A percentile compares a stretch with the other conserved stretches of the same genome.
phyloP scores from a whole-genome alignment of 495 filamentous ascomycete genomes.

The Penicillium turbatum region DNA sequence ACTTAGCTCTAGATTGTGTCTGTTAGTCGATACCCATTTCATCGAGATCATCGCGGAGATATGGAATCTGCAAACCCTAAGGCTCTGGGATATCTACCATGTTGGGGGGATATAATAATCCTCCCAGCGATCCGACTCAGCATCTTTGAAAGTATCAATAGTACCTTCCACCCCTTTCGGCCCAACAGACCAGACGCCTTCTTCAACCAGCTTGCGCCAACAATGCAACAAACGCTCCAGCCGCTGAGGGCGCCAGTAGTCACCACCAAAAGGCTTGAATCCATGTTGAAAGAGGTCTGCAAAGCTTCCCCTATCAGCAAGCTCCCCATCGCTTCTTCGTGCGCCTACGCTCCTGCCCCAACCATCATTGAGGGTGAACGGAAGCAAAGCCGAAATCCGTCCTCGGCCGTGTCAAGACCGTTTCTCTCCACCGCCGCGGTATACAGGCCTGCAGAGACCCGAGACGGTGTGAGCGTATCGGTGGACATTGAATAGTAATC shows the following conservation, averaged over 20 bases:
- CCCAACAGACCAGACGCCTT: slow-evolving; percentile 16
- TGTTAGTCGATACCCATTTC: slow-evolving; percentile 25
- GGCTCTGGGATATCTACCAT: slow-evolving; percentile 5
- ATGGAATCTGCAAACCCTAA: slow-evolving; percentile 30
- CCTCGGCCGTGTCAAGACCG: slow-evolving; percentile 10
- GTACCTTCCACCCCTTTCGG: slow-evolving; percentile 15
- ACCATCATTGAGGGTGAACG: slow-evolving; percentile 15
- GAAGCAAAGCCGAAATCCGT: slow-evolving; percentile 21
- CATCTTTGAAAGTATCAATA: slow-evolving; percentile 18
- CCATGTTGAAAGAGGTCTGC: slow-evolving; percentile 17
- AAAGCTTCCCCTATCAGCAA: slow-evolving; percentile 11
- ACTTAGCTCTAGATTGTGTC: slow-evolving; percentile 20
- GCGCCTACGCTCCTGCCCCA: slow-evolving; percentile 9
- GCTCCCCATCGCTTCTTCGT: slow-evolving; percentile 14
- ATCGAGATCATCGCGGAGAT: slow-evolving; percentile 30
- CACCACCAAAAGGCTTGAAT: slow-evolving; percentile 17
- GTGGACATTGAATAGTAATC: slow-evolving; percentile 11
- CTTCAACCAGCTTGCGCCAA: slow-evolving; percentile 18
- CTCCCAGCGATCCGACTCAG: background rate
- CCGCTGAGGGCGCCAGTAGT: slow-evolving; percentile 13
- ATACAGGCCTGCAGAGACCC: slow-evolving; percentile 17
- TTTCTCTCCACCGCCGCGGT: slow-evolving; percentile 12
- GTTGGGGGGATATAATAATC: background rate
- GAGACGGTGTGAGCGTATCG: slow-evolving; percentile 7
- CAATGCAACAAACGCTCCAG: slow-evolving; percentile 17